A percentile compares a stretch with the other conserved stretches of the same genome.
Conservation (phyloP, 805 yeast genomes). For the Millerago galiae region DNA sequence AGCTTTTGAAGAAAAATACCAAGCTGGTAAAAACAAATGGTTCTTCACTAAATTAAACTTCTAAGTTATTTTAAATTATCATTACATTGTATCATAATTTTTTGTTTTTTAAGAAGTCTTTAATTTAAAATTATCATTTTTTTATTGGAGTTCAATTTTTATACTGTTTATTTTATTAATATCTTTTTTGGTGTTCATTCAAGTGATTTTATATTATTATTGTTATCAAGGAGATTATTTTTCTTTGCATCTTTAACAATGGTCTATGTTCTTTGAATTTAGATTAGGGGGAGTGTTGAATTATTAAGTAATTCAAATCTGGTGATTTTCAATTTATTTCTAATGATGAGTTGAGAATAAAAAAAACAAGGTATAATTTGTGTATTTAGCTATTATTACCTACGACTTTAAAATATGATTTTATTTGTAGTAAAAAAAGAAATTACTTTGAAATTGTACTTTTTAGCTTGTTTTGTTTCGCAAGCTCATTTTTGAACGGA, state of each 20-base stretch:
- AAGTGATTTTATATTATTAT: conserved; percentile 8
- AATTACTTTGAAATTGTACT: too few species aligned
- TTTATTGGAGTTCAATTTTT: conserved; percentile 6
- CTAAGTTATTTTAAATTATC: conserved; percentile 46
- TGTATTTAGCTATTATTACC: conserved; percentile 9
- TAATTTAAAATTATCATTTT: neutral
- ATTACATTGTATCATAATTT: conserved; percentile 11
- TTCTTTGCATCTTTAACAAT: conserved; percentile 8
- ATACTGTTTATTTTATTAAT: conserved; percentile 5
- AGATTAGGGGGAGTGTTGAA: conserved; percentile 5
- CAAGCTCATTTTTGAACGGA: too few species aligned
- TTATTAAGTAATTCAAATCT: conserved; percentile 1
- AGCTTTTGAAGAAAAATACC: conserved; percentile 99
- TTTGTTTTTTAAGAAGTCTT: conserved; percentile 2
- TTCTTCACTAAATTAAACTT: conserved; percentile 97
- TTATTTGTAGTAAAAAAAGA: too few species aligned
- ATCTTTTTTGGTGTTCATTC: conserved; percentile 10
- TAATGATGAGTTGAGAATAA: neutral
- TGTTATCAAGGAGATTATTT: conserved; percentile 4
- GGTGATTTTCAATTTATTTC: conserved; percentile 1
- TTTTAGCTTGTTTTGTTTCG: too few species aligned
- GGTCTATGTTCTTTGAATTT: conserved; percentile 9
- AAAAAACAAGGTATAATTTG: conserved; percentile 7
- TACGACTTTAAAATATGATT: conserved; percentile 11
- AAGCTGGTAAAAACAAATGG: conserved; percentile 99